Conservation (phyloP, 1,139 yeast genomes). For the Saccharomyces pastorianus region DNA sequence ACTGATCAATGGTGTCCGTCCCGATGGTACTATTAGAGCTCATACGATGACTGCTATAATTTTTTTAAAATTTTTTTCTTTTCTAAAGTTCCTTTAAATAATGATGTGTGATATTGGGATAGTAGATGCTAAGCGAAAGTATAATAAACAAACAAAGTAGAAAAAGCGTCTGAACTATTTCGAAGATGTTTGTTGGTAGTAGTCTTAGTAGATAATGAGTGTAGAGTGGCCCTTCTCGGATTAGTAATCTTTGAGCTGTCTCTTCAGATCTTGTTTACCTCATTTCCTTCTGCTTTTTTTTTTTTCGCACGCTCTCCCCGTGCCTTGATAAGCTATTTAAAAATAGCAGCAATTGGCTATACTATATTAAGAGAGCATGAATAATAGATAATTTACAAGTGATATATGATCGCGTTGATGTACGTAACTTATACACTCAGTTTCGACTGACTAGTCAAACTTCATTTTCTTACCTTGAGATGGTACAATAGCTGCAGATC, state of each 20-base stretch:
- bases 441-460: conserved; percentile 36
- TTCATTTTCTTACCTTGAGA: conserved; percentile 84
- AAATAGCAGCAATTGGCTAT: neutral
- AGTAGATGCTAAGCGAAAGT: neutral
- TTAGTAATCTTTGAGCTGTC: neutral
- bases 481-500: conserved; percentile 79
- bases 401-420: neutral
- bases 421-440: neutral
- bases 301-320: neutral
- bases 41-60: neutral
- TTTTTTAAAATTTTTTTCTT: neutral
- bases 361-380: neutral
- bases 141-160: neutral
- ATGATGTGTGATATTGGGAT: neutral
- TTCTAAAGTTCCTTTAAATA: neutral
- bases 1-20: neutral
- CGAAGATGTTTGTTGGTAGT: neutral
- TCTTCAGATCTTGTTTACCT: neutral
- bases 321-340: neutral
- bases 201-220: neutral
- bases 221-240: neutral
- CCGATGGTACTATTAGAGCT: neutral
- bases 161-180: neutral
- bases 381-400: neutral
- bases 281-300: neutral